Base-by-base conservation (phyloP, 1,284 basidiomycete genomes). In the Cutaneotrichosporon sp. region DNA sequence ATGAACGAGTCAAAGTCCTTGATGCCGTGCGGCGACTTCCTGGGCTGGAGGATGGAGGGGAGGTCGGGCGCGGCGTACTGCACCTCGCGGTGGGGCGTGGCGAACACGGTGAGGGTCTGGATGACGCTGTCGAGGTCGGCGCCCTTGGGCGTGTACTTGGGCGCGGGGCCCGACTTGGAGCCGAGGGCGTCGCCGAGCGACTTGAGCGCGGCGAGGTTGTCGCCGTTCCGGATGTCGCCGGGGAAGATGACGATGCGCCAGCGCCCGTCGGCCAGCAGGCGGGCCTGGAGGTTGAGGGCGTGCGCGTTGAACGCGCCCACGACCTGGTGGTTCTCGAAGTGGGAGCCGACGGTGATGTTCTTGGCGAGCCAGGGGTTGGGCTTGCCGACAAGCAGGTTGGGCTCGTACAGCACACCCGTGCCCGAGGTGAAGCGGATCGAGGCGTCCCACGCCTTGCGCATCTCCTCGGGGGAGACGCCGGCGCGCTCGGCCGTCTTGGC, bases 221-320 rank as follows among this genome's bases (percentile, higher is more conserved):
- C 56, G 4, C 75, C 45, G 22, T 83, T 69, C 8, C 77, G 78
- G 8, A 84, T 74, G 62, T 86, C 80, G 9, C 90, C 89, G 0
- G 83, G 79, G 74, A 90, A 90, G 14, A 90, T 56, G 50, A 91
- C 78, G 33, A 91, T 59, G 69, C 89, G 88, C 83, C 89, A 91
- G n/a, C 87, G 85, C 10, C 82, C 82, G 67, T 91, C 87, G 13
- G 88, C 82, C 4, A 85, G 86, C 45, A 89, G 78, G 47, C 88
- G 73, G 66, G 89, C 87, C 56, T 90, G 89, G 33, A 92, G 80
- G 60, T 90, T 84, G 54, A 84, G 77, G 2, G 87, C 86, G 33
- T 84, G 83, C 2, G 79, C 80, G 73, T 90, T 87, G 18, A 87
- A 86, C 4, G 84, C 87, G 46, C 87, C 84, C 27, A 89, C 76